Conservation (phyloP, 2,329 filamentous ascomycete species). For the Celoporthe dispersa region DNA sequence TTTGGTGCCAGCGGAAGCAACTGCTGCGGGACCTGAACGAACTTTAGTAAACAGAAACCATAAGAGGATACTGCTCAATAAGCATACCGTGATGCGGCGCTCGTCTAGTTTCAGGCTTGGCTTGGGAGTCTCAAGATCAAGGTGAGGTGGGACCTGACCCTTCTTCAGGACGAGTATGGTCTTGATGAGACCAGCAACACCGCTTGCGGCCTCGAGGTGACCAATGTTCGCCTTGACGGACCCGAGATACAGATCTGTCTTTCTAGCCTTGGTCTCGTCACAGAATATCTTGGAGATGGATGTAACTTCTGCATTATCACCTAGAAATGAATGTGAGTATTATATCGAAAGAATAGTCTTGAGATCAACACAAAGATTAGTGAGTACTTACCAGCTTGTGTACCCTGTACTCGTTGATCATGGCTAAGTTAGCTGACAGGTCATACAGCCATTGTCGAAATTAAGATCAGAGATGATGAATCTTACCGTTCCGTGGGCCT, state of each 20-base stretch:
- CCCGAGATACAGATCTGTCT: conserved; percentile 21
- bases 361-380: not conserved
- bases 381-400: conserved; percentile 4
- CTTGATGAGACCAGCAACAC: conserved; percentile 47
- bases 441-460: not conserved
- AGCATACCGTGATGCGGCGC: conserved; percentile 1
- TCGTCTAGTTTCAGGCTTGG: conserved; percentile 18
- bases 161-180: conserved; percentile 42
- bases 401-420: not conserved
- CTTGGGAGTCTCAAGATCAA: conserved; percentile 38
- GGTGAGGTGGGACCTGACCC: conserved; percentile 41
- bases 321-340: not conserved
- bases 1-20: conserved; percentile 7
- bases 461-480: too few relatives aligned
- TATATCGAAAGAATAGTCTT: not conserved
- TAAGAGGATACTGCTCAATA: too few relatives aligned
- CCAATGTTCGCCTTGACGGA: conserved; percentile 34
- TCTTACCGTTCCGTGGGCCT: conserved; percentile 37
- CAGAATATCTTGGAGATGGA: conserved; percentile 14
- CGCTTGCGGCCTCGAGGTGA: conserved; percentile 34
- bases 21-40: not conserved
- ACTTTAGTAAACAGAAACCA: not conserved
- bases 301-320: conserved; percentile 16
- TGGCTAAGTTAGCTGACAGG: not conserved
- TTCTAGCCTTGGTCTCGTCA: not conserved